Conservation (phyloP, 2,329 filamentous ascomycete species). For the Colletotrichum sp. region DNA sequence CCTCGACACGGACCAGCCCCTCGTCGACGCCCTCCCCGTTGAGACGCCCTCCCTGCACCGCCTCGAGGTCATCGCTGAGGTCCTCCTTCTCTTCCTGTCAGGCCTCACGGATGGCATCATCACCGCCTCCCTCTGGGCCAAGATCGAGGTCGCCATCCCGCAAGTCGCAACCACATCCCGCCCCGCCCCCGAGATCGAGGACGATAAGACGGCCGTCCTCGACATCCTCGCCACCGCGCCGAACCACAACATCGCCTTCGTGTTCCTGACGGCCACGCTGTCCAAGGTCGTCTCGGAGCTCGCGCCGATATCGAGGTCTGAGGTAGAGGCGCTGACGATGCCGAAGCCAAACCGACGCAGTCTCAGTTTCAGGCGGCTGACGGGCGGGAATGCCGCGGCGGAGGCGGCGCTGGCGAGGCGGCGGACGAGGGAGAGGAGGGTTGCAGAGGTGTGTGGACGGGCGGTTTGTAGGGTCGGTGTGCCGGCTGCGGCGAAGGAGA, state of each 20-base stretch:
- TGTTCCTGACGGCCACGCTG: constrained; percentile 83
- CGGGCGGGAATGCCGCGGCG: constrained; percentile 25
- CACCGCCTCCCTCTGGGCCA: constrained; percentile 71
- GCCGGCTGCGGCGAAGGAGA: constrained; percentile 55
- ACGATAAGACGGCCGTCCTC: constrained; percentile 62
- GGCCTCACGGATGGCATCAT: constrained; percentile 83
- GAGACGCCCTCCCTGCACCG: constrained; percentile 69
- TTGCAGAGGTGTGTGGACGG: constrained; percentile 69
- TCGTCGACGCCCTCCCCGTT: constrained; percentile 66
- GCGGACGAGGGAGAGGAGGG: constrained; percentile 62
- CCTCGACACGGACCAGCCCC: constrained; percentile 71
- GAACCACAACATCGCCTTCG: constrained; percentile 86
- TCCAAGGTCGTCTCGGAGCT: constrained; percentile 57
- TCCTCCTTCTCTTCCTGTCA: constrained; percentile 75
- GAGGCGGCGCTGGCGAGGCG: constrained; percentile 50
- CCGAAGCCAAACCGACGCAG: constrained; percentile 39
- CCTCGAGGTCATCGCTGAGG: constrained; percentile 76
- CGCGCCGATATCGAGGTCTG: constrained; percentile 41
- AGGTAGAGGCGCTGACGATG: constrained; percentile 37
- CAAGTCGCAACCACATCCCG: constrained; percentile 33
- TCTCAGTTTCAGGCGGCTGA: constrained; percentile 47
- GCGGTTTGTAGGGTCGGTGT: constrained; percentile 61
- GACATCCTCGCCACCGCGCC: constrained; percentile 76
- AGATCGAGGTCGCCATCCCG: constrained; percentile 64
- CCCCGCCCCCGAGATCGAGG: constrained; percentile 32